These are phyloP conservation scores for Vitis amurensis DNA, from an alignment of 164 flowering plant species.

Conservation along the genomic window DNA sequence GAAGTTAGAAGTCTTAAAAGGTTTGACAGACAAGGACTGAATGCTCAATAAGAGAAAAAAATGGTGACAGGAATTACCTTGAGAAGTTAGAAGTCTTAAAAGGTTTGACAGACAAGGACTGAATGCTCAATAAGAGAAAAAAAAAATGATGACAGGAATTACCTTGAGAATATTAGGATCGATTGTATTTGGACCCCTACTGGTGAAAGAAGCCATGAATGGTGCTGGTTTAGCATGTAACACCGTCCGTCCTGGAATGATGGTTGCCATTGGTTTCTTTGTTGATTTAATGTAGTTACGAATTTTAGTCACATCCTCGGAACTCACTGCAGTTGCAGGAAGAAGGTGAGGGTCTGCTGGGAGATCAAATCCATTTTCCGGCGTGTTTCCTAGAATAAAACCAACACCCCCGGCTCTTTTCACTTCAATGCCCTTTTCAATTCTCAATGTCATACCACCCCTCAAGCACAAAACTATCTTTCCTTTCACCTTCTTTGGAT, in stretches of 20 bases:
- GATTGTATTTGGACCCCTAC: constrained; percentile 70
- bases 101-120: too few species aligned
- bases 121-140: neutral
- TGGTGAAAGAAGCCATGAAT: constrained; percentile 75
- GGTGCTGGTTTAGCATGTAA: constrained; percentile 67
- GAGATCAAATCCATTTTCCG: constrained; percentile 40
- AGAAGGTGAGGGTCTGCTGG: constrained; percentile 58
- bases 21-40: too few species aligned
- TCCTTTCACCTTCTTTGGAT: constrained; percentile 50
- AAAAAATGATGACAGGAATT: neutral
- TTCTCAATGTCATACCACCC: constrained; percentile 55
- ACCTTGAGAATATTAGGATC: constrained; percentile 91
- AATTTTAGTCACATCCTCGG: constrained; percentile 35
- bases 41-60: too few species aligned
- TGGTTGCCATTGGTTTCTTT: constrained; percentile 44
- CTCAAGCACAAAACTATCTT: constrained; percentile 81
- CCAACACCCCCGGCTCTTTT: constrained; percentile 81
- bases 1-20: too few species aligned
- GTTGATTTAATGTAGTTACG: constrained; percentile 62
- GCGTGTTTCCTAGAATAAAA: constrained; percentile 56
- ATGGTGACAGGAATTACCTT: constrained; percentile 46
- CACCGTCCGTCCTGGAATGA: constrained; percentile 45
- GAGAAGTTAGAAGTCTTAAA: constrained; percentile 28
- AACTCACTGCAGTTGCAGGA: constrained; percentile 63
- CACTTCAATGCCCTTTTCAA: constrained; percentile 75